Evolutionary conservation across 2,329 filamentous ascomycete genomes (phyloP).

Genomic region (Verticillium klebahnii): DNA sequence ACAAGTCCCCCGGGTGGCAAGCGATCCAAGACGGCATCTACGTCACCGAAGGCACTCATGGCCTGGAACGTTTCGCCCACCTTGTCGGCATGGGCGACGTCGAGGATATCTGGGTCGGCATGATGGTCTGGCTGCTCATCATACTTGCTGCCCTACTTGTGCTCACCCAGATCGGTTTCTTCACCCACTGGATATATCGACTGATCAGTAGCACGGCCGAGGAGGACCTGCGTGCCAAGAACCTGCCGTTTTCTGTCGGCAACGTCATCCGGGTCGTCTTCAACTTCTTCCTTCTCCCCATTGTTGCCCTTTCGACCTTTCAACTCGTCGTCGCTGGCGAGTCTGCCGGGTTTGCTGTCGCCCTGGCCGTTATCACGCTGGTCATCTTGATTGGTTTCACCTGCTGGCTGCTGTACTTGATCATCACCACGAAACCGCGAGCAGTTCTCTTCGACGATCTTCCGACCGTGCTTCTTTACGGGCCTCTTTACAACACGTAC

Average conservation of each 20-base stretch:
- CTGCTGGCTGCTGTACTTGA: constrained; percentile 74
- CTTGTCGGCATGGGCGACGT: constrained; percentile 73
- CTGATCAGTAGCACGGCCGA: constrained; percentile 67
- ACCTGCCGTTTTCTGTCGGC: constrained; percentile 78
- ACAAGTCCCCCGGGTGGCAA: constrained; percentile 58
- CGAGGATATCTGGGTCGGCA: constrained; percentile 86
- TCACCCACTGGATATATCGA: constrained; percentile 71
- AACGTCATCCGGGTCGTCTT: constrained; percentile 82
- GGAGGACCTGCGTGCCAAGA: constrained; percentile 86
- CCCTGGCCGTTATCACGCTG: constrained; percentile 70
- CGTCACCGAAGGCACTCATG: constrained; percentile 69
- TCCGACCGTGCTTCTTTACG: constrained; percentile 82
- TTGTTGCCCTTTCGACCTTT: constrained; percentile 83
- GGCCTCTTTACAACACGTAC: constrained; percentile 95
- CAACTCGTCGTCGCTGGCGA: constrained; percentile 73
- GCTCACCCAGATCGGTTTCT: constrained; percentile 72
- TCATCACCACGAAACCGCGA: constrained; percentile 74
- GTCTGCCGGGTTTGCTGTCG: constrained; percentile 68
- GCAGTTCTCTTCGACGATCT: constrained; percentile 91
- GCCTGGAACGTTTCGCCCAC: constrained; percentile 74
- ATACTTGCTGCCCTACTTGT: constrained; percentile 65
- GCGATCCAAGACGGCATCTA: constrained; percentile 85
- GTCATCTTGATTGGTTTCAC: constrained; percentile 68
- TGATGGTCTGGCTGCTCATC: constrained; percentile 84
- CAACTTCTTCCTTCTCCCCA: constrained; percentile 86